phyloP scores from a whole-genome alignment of 345 rosid species.

The Populus alba region DNA sequence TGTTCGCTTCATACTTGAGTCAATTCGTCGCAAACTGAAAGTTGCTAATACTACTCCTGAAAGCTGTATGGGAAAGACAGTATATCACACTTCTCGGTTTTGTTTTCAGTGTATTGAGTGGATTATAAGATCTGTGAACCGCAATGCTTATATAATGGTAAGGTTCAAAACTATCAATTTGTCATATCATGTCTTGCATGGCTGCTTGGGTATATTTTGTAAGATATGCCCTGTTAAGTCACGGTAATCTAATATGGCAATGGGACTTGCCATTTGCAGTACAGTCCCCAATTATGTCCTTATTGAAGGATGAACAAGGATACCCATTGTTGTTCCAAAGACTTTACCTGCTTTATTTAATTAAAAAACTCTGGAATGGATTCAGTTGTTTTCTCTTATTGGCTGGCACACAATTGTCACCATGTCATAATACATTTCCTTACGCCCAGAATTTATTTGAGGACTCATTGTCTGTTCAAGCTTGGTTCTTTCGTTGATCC shows the following conservation, averaged over 20 bases:
- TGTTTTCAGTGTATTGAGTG: constrained; percentile 64
- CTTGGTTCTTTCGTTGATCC: not conserved
- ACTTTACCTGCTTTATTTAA: no score
- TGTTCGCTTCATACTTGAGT: constrained; percentile 80
- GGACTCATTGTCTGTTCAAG: not conserved
- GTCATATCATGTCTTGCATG: no score
- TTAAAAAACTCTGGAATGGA: no score
- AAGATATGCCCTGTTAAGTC: no score
- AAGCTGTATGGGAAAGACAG: constrained; percentile 56
- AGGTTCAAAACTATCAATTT: not conserved
- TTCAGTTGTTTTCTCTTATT: not conserved
- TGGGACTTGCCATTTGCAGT: not conserved
- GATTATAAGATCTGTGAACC: constrained; percentile 83
- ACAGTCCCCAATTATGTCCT: no score
- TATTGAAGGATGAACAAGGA: not conserved
- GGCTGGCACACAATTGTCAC: not conserved
- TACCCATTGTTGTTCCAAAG: no score
- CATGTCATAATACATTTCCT: not conserved
- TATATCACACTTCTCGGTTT: constrained; percentile 56
- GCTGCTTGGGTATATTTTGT: not conserved
- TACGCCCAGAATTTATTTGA: not conserved
- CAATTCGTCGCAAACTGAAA: constrained; percentile 78
- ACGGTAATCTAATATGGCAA: no score
- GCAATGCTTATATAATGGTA: constrained; percentile 98
- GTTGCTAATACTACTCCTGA: constrained; percentile 49